Percentiles rank a stretch among this genome's conserved stretches.
Conservation (phyloP, 768 basidiomycete genomes). For the Amanita pseudoporphyria region DNA sequence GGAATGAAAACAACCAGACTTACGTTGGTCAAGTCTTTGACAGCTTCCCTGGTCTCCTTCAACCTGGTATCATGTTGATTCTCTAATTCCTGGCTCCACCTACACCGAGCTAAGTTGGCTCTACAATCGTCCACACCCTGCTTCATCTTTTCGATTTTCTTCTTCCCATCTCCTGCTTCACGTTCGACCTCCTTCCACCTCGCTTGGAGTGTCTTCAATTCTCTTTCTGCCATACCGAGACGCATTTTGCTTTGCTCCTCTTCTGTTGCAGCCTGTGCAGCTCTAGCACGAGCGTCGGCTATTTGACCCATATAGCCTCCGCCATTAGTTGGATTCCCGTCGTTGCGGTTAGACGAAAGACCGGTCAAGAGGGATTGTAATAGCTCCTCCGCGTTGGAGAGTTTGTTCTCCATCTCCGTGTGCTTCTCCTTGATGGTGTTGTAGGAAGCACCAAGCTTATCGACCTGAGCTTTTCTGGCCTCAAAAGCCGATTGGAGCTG, state of each 20-base stretch:
- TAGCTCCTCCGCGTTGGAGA: conserved; percentile 80
- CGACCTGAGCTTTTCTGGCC: conserved; percentile 54
- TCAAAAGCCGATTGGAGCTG: conserved; percentile 50
- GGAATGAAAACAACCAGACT: conserved; percentile 10
- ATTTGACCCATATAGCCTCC: conserved; percentile 98
- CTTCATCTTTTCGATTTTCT: conserved; percentile 51
- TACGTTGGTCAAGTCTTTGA: conserved; percentile 58
- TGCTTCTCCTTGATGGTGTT: conserved; percentile 62
- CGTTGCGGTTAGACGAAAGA: conserved; percentile 53
- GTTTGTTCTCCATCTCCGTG: conserved; percentile 44
- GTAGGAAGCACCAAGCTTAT: conserved; percentile 43
- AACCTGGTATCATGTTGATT: conserved; percentile 40
- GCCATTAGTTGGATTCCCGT: conserved; percentile 35
- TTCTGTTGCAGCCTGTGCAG: conserved; percentile 72
- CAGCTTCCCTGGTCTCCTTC: conserved; percentile 41
- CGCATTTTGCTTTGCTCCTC: conserved; percentile 75
- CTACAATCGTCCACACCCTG: conserved; percentile 48
- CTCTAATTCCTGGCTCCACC: conserved; percentile 76
- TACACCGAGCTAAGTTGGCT: conserved; percentile 44
- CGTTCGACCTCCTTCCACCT: conserved; percentile 78
- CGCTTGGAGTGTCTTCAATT: conserved; percentile 66
- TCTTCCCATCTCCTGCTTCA: conserved; percentile 71
- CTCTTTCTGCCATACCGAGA: conserved; percentile 69
- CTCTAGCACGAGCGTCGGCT: conserved; percentile 67
- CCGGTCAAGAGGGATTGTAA: conserved; percentile 92